Evolutionary conservation across 495 filamentous ascomycete genomes (phyloP), one percentile per base, ranked within the genome.

Genomic region (Aspergillus sclerotiicarbonarius): DNA sequence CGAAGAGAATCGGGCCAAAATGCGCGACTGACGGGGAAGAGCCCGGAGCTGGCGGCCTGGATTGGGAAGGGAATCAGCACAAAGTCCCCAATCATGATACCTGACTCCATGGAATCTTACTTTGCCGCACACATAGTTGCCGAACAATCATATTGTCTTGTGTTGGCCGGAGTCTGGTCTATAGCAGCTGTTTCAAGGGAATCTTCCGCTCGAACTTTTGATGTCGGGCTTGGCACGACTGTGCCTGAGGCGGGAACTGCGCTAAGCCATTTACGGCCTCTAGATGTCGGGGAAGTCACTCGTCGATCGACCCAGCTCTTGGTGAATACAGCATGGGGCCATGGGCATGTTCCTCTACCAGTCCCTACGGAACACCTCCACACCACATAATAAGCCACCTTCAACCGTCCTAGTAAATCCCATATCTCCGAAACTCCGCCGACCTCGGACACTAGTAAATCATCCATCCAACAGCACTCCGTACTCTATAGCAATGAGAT

Each of bases 21-120:
- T 67, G 52, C 68, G 71, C 62, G 69, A 58, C 64, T 62, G 70
- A 60, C 70, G 70, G 57, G 62, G 71, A 61, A 76, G 54, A 46
- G 74, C 68, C 46, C 72, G 62, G 50, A 77, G 62, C 64, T 76
- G 71, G 75, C 76, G 76, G 70, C 74, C 76, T 79, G 61, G 5
- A 56, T 32, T 15, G 31, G n/a, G 33, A 8, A 10, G 37, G 59
- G 63, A 53, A 64, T 59, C 46, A 44, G 30, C 0, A 15, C 41
- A 8, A 21, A n/a, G 44, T 16, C 43, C 12, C 9, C 18, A 44
- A n/a, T 20, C 15, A 30, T 10, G 20, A 12, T 33, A 5, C 19
- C 8, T 6, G 12, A 51, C 33, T 18, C 16, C 5, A 7, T 31
- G 54, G 53, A 18, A 43, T 74, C 76, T 66, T 46, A 79, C 76